Evolutionary conservation across 495 filamentous ascomycete genomes (phyloP).

Genomic region (Immersiella caudata): DNA sequence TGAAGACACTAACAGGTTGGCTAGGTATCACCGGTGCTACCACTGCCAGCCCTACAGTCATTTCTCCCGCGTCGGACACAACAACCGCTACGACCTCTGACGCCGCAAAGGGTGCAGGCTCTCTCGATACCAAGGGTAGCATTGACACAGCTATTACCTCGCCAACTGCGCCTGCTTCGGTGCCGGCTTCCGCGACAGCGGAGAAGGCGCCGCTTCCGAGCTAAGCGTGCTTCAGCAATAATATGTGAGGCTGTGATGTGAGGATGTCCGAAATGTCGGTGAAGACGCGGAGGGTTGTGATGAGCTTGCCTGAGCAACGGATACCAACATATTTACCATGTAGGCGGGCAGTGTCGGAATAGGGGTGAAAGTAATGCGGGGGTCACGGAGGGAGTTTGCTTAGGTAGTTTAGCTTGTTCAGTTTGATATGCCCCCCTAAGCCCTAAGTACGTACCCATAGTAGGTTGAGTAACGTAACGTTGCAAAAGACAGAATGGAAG

Average conservation of each 20-base stretch:
- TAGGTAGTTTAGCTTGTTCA: neutral
- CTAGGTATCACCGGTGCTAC: slow-evolving; percentile 37
- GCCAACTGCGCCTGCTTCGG: slow-evolving; percentile 14
- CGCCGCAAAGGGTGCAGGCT: neutral
- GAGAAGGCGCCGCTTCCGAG: slow-evolving; percentile 27
- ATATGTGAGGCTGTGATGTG: neutral
- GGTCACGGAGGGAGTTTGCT: neutral
- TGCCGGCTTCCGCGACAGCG: slow-evolving; percentile 17
- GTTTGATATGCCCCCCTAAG: slow-evolving; percentile 17
- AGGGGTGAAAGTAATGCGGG: neutral
- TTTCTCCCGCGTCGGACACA: slow-evolving; percentile 30
- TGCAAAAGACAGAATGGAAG: neutral
- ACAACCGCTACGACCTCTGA: neutral
- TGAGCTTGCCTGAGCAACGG: neutral
- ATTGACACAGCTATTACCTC: slow-evolving; percentile 8
- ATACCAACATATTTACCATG: slow-evolving; percentile 5
- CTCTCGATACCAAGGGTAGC: neutral
- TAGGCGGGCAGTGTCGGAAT: neutral
- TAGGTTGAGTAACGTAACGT: neutral
- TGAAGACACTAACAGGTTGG: neutral
- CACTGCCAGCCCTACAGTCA: slow-evolving; percentile 39
- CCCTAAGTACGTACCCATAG: no score
- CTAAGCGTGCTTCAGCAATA: neutral
- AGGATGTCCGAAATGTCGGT: neutral
- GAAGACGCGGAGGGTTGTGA: slow-evolving; percentile 1